Evolutionary conservation across 2,329 filamentous ascomycete species (phyloP).

Genomic region (Ampelomyces quisqualis): DNA sequence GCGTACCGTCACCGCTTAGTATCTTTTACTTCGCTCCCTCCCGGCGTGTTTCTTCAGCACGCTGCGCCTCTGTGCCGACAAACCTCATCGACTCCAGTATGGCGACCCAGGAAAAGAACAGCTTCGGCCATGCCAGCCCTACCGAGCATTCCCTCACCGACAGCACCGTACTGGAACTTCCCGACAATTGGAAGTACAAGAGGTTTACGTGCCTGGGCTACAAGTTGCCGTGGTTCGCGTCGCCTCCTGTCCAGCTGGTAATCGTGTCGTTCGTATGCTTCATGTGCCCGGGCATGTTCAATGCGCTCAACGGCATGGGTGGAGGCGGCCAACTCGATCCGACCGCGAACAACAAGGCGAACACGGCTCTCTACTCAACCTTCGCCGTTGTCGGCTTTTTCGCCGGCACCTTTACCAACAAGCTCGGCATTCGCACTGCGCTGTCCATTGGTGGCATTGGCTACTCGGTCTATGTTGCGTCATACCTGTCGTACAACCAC

Average conservation of each 20-base stretch:
- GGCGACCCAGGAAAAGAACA: slow-evolving; percentile 30
- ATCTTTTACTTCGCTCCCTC: slow-evolving; percentile 1
- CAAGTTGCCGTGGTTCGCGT: slow-evolving; percentile 53
- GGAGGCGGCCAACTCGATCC: slow-evolving; percentile 52
- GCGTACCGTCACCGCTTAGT: neutral
- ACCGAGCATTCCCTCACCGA: slow-evolving; percentile 37
- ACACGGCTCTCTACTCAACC: slow-evolving; percentile 70
- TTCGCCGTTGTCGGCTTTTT: slow-evolving; percentile 68
- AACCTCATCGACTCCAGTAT: slow-evolving; percentile 17
- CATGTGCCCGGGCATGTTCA: slow-evolving; percentile 58
- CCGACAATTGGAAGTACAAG: slow-evolving; percentile 53
- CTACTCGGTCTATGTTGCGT: slow-evolving; percentile 72
- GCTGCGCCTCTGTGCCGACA: neutral
- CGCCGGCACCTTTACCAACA: slow-evolving; percentile 73
- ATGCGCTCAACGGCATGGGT: slow-evolving; percentile 54
- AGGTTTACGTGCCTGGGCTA: slow-evolving; percentile 44
- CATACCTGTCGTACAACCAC: slow-evolving; percentile 71
- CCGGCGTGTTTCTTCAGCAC: neutral
- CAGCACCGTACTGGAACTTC: slow-evolving; percentile 37
- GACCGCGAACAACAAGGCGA: slow-evolving; percentile 65
- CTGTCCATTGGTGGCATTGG: slow-evolving; percentile 73
- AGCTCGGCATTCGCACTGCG: slow-evolving; percentile 67
- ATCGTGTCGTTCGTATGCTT: slow-evolving; percentile 56
- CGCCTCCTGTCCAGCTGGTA: slow-evolving; percentile 51
- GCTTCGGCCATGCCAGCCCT: slow-evolving; percentile 27